A percentile compares a stretch with the other conserved stretches of the same genome.
Conservation (phyloP, 108 stramenopile genomes). For the Cyclotella atomus region DNA sequence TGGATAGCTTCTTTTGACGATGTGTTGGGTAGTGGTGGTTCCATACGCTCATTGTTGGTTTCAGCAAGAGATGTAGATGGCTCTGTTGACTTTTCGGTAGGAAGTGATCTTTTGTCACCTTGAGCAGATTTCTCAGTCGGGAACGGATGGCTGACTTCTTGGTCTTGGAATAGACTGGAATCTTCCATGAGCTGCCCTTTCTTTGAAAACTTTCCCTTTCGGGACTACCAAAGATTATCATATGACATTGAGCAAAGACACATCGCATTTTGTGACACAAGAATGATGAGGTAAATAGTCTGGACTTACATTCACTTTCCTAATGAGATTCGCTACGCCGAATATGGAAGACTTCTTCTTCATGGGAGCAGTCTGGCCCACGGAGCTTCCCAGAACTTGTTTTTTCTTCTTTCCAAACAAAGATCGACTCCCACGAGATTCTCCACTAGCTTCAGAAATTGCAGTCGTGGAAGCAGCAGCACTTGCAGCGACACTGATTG, state of each 20-base stretch:
- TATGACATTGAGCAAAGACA: no score
- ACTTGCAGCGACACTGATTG: constrained; percentile 20
- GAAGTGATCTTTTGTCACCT: neutral
- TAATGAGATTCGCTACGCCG: constrained; percentile 40
- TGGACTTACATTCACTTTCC: constrained; percentile 42
- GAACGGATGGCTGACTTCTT: neutral
- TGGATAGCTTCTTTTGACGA: neutral
- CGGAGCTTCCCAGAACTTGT: neutral
- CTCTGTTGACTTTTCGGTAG: neutral
- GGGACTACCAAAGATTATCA: constrained; percentile 8
- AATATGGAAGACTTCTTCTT: constrained; percentile 32
- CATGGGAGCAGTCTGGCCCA: neutral
- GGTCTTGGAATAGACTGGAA: constrained; percentile 21
- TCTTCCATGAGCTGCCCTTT: constrained; percentile 24
- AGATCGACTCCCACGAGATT: constrained; percentile 20
- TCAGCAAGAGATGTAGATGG: neutral
- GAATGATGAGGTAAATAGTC: no score
- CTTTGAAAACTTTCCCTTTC: constrained; percentile 28
- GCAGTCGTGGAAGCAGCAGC: constrained; percentile 15
- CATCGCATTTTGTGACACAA: no score
- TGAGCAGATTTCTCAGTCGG: neutral
- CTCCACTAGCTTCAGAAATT: constrained; percentile 15
- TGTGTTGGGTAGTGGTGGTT: neutral
- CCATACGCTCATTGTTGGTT: neutral
- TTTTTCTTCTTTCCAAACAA: constrained; percentile 32